Evolutionary conservation across 495 filamentous ascomycete genomes (phyloP), one percentile per base, ranked within the genome.

Genomic region (Haplographium delicatum): DNA sequence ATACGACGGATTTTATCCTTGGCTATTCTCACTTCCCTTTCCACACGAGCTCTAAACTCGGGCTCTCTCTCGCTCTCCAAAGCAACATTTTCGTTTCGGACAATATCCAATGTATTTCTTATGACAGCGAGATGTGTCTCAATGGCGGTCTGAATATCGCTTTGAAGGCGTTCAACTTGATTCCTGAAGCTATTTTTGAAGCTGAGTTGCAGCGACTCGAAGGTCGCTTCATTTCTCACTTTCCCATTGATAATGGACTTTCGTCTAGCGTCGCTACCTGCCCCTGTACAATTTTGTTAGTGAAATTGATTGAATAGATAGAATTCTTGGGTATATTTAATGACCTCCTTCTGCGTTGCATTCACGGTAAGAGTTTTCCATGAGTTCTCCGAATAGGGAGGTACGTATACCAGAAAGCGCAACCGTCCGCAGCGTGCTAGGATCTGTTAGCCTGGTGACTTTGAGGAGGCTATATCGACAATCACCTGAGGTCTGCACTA

Each of bases 1-100:
- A 39, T 1, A 13, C 19, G 31, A 27, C n/a, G n/a, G 6, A 49
- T 28, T 19, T 49, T 24, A 4, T 20, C 2, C 13, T 15, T 27
- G 24, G 24, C 23, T 7, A 10, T 9, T 23, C 46, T 40, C 30
- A 40, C 9, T 18, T 26, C 25, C 33, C 19, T 49, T 23, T 47
- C 56, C 18, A 71, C 61, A 3, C 62, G 51, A 7, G 25, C 37
- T 27, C 62, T 46, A 28, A 67, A 67, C 15, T 58, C 60, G 1
- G 62, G 61, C 30, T 69, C 59, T 39, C 42, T 50, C 38, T 71
- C 65, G 19, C 65, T 63, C 49, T 69, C 66, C 13, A 54, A 19
- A 0, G 57, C 61, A 9, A 58, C 59, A 40, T 69, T 64, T 31
- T 68, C 65, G 26, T 47, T 58, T 27, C 64, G 54, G 8, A 69